Base-by-base conservation (phyloP, 257 asterid genomes). In the Plantago major region DNA sequence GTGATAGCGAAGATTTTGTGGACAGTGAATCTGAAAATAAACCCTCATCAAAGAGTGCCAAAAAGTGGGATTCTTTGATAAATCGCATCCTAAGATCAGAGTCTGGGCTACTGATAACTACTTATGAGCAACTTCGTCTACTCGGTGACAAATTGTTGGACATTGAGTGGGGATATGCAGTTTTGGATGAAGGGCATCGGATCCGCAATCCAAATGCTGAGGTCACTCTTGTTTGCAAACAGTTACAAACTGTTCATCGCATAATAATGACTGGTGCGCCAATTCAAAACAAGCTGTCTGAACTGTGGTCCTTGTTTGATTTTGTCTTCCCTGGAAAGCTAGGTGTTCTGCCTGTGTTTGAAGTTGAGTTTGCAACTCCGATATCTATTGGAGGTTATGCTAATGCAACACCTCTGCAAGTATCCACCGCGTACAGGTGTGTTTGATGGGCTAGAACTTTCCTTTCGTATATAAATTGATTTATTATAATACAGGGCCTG, bases 341-440 rank as follows among this genome's bases (percentile, higher is more conserved):
- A 77, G 98, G 98, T 4, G 97, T 92, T 57, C 76, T 92, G 62
- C 98, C 98, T 14, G 93, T 92, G 60, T 92, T 92, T 77, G 98
- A 92, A 75, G 97, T 95, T n/a, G 98, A 92, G 72, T 92, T 92
- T 67, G 92, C 98, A 10, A 97, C 84, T 75, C 98, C 98, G 46
- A 92, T 92, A 78, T 84, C 98, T 60, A 94, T 92, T 69, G 98
- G 98, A 64, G 98, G 98, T 48, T 92, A 92, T 74, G 95, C 97
- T 58, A 93, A 93, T 78, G 99, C 99, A 54, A 76, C 88, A 22
- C 97, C 99, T 9, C 76, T 93, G 73, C 99, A 93, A 82, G 99
- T 93, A 63, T 93, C 99, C 71, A 93, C 97, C 43, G 97, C 99
- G 63, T 93, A 89, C 89, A 86, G 98, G 98, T 91, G 49, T 70